Conservation (phyloP, 495 filamentous ascomycete species). For the Podospora bellae-mahoneyi region DNA sequence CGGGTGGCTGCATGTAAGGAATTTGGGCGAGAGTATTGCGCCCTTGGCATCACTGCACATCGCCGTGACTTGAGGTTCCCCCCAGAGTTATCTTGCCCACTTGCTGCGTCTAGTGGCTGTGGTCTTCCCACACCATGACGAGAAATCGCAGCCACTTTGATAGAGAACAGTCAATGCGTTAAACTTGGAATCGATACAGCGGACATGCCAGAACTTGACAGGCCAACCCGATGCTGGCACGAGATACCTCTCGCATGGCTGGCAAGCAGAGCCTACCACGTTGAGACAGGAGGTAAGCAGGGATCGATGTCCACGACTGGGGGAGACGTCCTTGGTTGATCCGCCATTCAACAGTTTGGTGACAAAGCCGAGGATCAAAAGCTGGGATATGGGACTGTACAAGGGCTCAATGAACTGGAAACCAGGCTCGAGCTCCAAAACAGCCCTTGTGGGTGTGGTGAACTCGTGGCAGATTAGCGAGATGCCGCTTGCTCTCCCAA, state of each 20-base stretch:
- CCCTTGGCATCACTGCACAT: conserved; percentile 11
- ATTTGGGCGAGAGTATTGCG: conserved; percentile 2
- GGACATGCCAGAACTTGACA: conserved; percentile 1
- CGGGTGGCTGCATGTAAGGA: conserved; percentile 20
- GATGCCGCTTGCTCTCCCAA: conserved; percentile 21
- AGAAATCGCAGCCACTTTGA: not conserved
- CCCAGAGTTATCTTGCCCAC: not conserved
- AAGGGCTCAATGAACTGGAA: conserved; percentile 10
- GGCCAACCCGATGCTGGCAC: not conserved
- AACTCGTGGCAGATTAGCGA: conserved; percentile 30
- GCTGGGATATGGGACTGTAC: conserved; percentile 1
- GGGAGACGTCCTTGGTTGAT: conserved; percentile 24
- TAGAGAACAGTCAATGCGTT: conserved; percentile 6
- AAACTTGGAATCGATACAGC: not conserved
- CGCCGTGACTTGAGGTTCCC: not conserved
- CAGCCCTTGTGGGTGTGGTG: conserved; percentile 23
- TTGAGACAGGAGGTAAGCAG: conserved; percentile 17
- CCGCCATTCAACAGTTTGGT: conserved; percentile 25
- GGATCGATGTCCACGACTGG: conserved; percentile 19
- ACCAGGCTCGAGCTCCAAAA: conserved; percentile 20
- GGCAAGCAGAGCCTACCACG: conserved; percentile 19
- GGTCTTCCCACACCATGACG: not conserved
- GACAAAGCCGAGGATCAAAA: conserved; percentile 17
- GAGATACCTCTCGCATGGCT: conserved; percentile 5
- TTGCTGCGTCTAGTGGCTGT: not conserved